Conservation (phyloP, 2,329 filamentous ascomycete species). For the Cadophora luteo-olivacea region DNA sequence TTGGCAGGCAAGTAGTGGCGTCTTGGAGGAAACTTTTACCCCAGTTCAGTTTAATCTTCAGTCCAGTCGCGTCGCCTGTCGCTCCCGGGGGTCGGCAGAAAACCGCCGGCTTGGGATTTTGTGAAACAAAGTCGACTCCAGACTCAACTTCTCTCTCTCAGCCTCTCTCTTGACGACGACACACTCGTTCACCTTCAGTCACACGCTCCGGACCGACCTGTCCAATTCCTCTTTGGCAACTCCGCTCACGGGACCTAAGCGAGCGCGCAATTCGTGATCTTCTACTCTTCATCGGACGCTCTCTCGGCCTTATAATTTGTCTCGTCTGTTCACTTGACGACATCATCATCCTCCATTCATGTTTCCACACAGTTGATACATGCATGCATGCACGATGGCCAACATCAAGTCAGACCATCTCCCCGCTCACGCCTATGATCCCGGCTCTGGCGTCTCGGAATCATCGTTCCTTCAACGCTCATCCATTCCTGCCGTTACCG, state of each 20-base stretch:
- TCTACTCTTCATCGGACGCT: not conserved
- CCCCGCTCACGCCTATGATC: not conserved
- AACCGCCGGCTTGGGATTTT: constrained; percentile 8
- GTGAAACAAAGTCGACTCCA: not conserved
- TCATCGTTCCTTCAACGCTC: constrained; percentile 1
- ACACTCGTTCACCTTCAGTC: too few species aligned
- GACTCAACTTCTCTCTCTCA: not conserved
- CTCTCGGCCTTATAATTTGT: not conserved
- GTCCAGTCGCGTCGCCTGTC: not conserved
- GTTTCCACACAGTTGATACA: not conserved
- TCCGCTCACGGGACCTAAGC: not conserved
- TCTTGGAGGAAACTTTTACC: too few species aligned
- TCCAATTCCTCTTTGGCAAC: not conserved
- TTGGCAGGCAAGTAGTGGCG: too few species aligned
- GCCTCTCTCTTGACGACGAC: not conserved
- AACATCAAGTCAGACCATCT: constrained; percentile 1
- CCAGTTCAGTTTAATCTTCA: not conserved
- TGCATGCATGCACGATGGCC: not conserved
- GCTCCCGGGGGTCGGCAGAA: constrained; percentile 3
- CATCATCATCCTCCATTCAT: not conserved
- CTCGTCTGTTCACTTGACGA: not conserved
- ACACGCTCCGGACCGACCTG: not conserved
- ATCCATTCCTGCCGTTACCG: not conserved
- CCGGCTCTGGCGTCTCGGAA: not conserved
- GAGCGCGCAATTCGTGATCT: not conserved